Evolutionary conservation across 306 rosid genomes (phyloP).

Genomic region (Echinosophora koreensis): DNA sequence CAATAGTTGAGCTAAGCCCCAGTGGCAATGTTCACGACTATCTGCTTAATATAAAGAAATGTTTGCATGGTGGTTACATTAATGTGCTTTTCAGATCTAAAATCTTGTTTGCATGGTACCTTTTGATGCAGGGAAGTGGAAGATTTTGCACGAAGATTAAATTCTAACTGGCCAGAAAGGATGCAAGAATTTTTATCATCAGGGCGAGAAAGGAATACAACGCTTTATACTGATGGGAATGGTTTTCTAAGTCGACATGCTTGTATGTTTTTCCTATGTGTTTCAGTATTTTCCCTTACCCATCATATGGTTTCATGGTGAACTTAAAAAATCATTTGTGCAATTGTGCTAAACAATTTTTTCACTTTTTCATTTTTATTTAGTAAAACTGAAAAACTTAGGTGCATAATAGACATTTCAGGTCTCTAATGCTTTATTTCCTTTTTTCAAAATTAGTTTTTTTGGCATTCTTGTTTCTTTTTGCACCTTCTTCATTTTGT

Average conservation of each 20-base stretch:
- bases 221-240: constrained; percentile 60
- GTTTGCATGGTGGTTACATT: constrained; percentile 30
- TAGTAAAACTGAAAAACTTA: background rate
- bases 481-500: constrained; percentile 21
- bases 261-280: constrained; percentile 55
- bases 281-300: constrained; percentile 30
- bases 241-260: constrained; percentile 65
- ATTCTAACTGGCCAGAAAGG: constrained; percentile 95
- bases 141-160: constrained; percentile 94
- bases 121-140: constrained; percentile 86
- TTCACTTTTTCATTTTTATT: constrained; percentile 1
- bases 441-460: background rate
- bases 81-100: constrained; percentile 10
- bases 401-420: background rate
- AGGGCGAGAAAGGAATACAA: constrained; percentile 71
- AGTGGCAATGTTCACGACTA: constrained; percentile 19
- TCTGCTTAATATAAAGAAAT: constrained; percentile 18
- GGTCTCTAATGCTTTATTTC: background rate
- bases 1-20: constrained; percentile 29
- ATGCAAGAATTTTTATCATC: constrained; percentile 84
- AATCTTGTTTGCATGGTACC: constrained; percentile 18
- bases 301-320: constrained; percentile 39
- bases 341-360: background rate
- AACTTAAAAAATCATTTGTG: constrained; percentile 27
- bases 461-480: background rate